Base-by-base conservation (phyloP, 257 asterid species). In the Coffea canephora region DNA sequence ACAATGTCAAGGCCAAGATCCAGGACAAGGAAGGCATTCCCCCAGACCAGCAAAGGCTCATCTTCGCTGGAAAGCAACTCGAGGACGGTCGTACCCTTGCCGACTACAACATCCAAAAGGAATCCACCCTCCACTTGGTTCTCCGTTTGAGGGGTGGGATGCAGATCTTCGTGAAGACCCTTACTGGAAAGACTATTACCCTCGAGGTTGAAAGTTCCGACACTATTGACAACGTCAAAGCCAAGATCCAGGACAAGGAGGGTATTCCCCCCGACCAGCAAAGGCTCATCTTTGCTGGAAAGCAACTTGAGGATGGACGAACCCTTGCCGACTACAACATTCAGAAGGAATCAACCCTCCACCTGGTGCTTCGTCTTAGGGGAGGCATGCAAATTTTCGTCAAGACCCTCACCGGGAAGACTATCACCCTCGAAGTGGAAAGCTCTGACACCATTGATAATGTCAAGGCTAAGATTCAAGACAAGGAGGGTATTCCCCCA, bases 401-500 rank as follows among this genome's bases (percentile, higher is more conserved):
- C 0, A 89, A 89, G 71, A 89, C 93, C 0, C 75, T 89, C 1
- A 89, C 91, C 0, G 93, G 93, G 0, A 89, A 89, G 75, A 89
- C 93, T 2, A 89, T 89, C 12, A 87, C 91, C 39, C 77, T 88
- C 0, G 91, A 88, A 78, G 91, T 88, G 0, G 91, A 88, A 39
- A 88, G 91, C 62, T 86, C 90, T 0, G 91, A 88, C 65, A 86
- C 91, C 34, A 88, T 88, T 0, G 91, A 88, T 23, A 88, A 88
- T 14, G 91, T 88, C 0, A 88, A 88, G 77, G 86, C 91, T 0
- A 88, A 88, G 16, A 88, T 88, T 11, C 91, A 88, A 69, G 91
- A 88, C 62, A 92, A 92, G 91, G 95, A 92, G 52, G 97, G 97
- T 0, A 92, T 92, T 14, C 95, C 96, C 8, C 96, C 96, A 10